Percentiles rank a stretch among this genome's conserved stretches.
These are phyloP conservation scores for Phytopythium chamaehyphon DNA, from an alignment of 352 stramenopile genomes.

Conservation along the genomic window DNA sequence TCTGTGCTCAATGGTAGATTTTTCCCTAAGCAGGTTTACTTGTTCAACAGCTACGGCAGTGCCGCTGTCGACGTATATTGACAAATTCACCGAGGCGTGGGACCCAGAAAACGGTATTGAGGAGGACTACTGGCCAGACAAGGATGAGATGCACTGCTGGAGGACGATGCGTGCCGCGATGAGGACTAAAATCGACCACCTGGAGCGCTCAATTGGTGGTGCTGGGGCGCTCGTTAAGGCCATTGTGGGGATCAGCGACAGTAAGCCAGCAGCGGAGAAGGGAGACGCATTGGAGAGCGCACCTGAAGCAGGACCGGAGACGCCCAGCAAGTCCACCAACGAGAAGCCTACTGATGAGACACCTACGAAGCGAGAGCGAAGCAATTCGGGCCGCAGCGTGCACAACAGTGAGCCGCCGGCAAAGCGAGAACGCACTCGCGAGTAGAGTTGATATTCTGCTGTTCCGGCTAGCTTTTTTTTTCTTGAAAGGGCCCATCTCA, in stretches of 20 bases:
- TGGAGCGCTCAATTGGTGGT: conserved; percentile 63
- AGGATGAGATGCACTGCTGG: conserved; percentile 89
- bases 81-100: conserved; percentile 90
- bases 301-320: background rate
- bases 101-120: conserved; percentile 95
- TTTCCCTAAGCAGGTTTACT: background rate
- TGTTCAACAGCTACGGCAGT: conserved; percentile 46
- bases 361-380: conserved; percentile 27
- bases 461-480: too few species aligned
- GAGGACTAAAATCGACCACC: conserved; percentile 63
- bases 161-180: conserved; percentile 78
- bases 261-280: conserved; percentile 16
- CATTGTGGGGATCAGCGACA: conserved; percentile 44
- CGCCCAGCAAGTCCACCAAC: too few species aligned
- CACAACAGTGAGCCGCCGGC: conserved; percentile 16
- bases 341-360: conserved; percentile 3
- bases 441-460: too few species aligned
- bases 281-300: conserved; percentile 5
- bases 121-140: conserved; percentile 94
- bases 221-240: conserved; percentile 63
- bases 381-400: conserved; percentile 24
- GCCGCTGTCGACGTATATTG: conserved; percentile 73
- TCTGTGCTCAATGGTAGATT: background rate
- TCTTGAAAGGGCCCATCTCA: too few species aligned
- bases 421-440: conserved; percentile 27